Conservation (phyloP, 805 yeast genomes). For the Kluyveromyces siamensis region DNA sequence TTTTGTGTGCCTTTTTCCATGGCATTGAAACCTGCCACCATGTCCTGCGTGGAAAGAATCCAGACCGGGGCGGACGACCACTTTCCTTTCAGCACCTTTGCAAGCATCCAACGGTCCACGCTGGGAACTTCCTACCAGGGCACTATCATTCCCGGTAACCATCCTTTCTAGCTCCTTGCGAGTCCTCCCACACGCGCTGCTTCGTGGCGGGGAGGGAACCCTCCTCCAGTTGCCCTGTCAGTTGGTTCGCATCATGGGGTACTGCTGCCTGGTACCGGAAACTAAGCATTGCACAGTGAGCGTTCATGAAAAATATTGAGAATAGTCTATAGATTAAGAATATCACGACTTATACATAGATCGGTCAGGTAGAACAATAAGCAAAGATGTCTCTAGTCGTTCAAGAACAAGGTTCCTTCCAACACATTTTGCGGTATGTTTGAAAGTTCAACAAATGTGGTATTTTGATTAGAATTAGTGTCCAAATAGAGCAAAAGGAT, state of each 20-base stretch:
- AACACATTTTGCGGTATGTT: constrained; percentile 99
- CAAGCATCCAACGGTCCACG: background rate
- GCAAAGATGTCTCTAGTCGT: constrained; percentile 89
- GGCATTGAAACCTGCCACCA: too few species aligned
- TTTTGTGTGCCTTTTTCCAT: too few species aligned
- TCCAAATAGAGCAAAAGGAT: background rate
- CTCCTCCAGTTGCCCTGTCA: background rate
- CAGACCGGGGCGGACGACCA: background rate
- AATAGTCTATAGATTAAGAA: background rate
- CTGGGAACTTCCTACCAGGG: background rate
- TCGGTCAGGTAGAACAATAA: background rate
- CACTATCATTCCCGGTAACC: background rate
- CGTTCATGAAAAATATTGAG: background rate
- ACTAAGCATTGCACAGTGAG: background rate
- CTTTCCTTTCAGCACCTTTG: background rate
- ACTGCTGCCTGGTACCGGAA: background rate
- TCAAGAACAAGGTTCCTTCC: constrained; percentile 99
- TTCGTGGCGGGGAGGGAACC: background rate
- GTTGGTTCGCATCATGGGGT: background rate
- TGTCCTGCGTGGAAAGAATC: too few species aligned
- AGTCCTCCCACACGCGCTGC: background rate
- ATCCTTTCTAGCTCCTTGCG: background rate
- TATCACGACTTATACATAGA: background rate
- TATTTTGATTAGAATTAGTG: background rate
- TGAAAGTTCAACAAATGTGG: background rate